phyloP scores from a whole-genome alignment of 108 stramenopile species.

The Nitzschia sp. region DNA sequence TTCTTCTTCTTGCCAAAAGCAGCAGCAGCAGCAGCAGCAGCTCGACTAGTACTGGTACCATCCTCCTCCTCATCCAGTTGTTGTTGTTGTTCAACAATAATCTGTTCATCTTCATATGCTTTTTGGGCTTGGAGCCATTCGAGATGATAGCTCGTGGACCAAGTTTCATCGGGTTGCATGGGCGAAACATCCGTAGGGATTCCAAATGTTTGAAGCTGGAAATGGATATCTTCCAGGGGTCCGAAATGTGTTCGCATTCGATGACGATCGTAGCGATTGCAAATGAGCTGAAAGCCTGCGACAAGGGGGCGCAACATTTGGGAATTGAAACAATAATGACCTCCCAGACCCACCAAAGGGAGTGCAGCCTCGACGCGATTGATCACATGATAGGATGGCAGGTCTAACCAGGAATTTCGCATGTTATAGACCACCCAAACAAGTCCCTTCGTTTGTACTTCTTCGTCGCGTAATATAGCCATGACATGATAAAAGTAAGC shows the following conservation, averaged over 20 bases:
- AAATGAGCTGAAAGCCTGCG: conserved; percentile 12
- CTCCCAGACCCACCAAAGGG: background rate
- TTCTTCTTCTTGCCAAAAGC: too few relatives aligned
- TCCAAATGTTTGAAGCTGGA: conserved; percentile 32
- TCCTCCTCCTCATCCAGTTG: too few relatives aligned
- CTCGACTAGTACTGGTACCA: background rate
- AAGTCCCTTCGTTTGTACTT: conserved; percentile 6
- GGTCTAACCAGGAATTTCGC: background rate
- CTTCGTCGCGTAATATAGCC: conserved; percentile 19
- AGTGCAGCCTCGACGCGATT: conserved; percentile 2
- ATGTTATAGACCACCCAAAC: conserved; percentile 7
- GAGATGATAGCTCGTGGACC: conserved; percentile 5
- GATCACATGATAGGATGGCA: background rate
- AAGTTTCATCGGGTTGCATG: conserved; percentile 6
- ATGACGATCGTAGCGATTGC: background rate
- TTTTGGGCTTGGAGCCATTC: conserved; percentile 9
- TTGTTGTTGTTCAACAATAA: background rate
- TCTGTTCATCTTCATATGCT: background rate
- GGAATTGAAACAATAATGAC: conserved; percentile 22
- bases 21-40: too few relatives aligned
- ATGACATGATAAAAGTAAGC: conserved; percentile 1
- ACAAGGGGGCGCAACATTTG: conserved; percentile 8
- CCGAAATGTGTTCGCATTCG: conserved; percentile 17
- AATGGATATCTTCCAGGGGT: background rate
- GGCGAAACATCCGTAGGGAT: conserved; percentile 11